These are phyloP conservation scores for Bryopsis sp. DNA, from an alignment of 139 green algal species.

Conservation along the genomic window DNA sequence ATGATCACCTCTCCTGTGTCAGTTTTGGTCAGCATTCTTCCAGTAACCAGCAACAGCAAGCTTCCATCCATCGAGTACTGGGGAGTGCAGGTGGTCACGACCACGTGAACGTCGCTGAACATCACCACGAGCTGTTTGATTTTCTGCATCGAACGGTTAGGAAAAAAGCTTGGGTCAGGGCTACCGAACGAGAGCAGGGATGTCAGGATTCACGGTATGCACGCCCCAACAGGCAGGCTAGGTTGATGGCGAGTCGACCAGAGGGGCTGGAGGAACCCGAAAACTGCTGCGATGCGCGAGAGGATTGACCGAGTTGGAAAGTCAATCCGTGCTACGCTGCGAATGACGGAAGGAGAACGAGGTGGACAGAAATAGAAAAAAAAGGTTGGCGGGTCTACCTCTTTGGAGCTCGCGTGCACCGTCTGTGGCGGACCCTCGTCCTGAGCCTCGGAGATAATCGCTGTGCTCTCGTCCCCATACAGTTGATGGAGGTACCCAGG, in stretches of 20 bases:
- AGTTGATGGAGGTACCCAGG: conserved; percentile 19
- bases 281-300: too few species aligned
- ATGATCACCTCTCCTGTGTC: too few species aligned
- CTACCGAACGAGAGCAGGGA: background rate
- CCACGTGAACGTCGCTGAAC: conserved; percentile 11
- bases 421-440: background rate
- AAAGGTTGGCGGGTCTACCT: too few species aligned
- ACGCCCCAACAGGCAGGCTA: too few species aligned
- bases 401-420: background rate
- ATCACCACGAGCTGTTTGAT: conserved; percentile 5
- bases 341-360: too few species aligned
- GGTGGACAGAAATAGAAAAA: too few species aligned
- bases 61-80: conserved; percentile 11
- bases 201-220: too few species aligned
- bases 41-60: conserved; percentile 15
- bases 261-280: too few species aligned
- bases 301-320: too few species aligned
- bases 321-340: too few species aligned
- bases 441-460: conserved; percentile 12
- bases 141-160: background rate
- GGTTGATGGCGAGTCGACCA: too few species aligned
- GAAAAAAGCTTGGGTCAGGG: background rate
- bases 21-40: conserved; percentile 10
- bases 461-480: conserved; percentile 8
- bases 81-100: conserved; percentile 9